Conservation (phyloP, 257 asterid species). For the Solanum chilense region DNA sequence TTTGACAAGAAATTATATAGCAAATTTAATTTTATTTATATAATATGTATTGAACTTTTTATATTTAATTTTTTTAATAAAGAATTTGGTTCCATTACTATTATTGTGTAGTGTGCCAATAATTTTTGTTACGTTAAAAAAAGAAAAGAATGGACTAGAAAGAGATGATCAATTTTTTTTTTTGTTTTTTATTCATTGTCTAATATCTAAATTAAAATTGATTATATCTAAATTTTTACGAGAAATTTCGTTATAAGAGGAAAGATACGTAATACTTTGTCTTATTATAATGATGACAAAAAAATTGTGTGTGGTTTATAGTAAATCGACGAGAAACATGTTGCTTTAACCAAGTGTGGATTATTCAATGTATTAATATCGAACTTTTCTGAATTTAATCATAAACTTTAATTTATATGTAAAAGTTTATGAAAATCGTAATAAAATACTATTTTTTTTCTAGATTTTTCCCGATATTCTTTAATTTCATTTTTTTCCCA, state of each 20-base stretch:
- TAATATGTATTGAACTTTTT: too few relatives aligned
- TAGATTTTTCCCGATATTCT: rapidly evolving
- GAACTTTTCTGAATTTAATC: too few relatives aligned
- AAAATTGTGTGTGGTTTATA: background rate
- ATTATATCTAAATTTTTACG: background rate
- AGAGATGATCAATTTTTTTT: background rate
- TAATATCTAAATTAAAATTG: background rate
- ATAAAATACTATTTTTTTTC: too few relatives aligned
- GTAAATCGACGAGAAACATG: background rate
- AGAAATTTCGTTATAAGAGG: too few relatives aligned
- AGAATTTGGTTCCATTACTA: background rate
- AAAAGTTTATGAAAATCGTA: background rate
- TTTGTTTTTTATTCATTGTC: rapidly evolving
- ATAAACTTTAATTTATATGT: too few relatives aligned
- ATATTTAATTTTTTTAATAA: too few relatives aligned
- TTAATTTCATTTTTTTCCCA: too few relatives aligned
- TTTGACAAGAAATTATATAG: rapidly evolving
- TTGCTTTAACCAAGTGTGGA: background rate
- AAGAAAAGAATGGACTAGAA: background rate
- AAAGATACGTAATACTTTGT: background rate
- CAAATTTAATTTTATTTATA: background rate
- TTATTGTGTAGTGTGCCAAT: background rate
- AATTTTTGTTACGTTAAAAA: background rate
- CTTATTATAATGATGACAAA: background rate
- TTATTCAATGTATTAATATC: too few relatives aligned